Percentiles rank a stretch among this genome's conserved stretches.
Conservation (phyloP, 768 basidiomycete species). For the Leccinum sublutescens region DNA sequence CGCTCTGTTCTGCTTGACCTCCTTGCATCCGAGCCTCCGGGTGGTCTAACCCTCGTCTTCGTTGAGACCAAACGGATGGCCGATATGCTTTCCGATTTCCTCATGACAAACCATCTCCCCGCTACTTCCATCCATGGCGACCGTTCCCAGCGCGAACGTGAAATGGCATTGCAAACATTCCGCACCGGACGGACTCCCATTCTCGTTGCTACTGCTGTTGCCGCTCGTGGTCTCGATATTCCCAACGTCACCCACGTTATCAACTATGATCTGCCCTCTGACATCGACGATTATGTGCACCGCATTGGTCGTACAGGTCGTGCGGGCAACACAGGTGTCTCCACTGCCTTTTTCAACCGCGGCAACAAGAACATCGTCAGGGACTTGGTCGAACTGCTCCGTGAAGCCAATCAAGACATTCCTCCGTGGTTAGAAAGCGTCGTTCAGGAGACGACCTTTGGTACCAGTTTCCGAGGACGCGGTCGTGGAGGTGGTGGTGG, state of each 20-base stretch:
- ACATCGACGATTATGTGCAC: conserved; percentile 99
- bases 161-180: conserved; percentile 94
- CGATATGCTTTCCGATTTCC: conserved; percentile 95
- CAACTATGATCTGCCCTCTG: conserved; percentile 96
- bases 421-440: conserved; percentile 89
- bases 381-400: conserved; percentile 88
- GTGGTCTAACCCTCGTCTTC: conserved; percentile 90
- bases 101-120: conserved; percentile 75
- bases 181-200: conserved; percentile 92
- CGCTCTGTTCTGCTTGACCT: conserved; percentile 95
- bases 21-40: conserved; percentile 67
- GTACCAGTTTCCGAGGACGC: conserved; percentile 53
- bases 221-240: conserved; percentile 98
- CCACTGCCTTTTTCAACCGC: conserved; percentile 95
- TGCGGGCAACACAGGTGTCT: conserved; percentile 95
- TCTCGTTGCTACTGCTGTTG: conserved; percentile 97
- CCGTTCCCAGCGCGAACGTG: conserved; percentile 96
- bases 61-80: conserved; percentile 99
- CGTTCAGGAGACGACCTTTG: conserved; percentile 76
- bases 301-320: conserved; percentile 98
- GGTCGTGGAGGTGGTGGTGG: conserved; percentile 50
- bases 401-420: conserved; percentile 95
- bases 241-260: conserved; percentile 99
- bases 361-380: conserved; percentile 91
- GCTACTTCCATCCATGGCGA: conserved; percentile 99